Evolutionary conservation across 768 basidiomycete species (phyloP).

Genomic region (Lactarius sanguifluus): DNA sequence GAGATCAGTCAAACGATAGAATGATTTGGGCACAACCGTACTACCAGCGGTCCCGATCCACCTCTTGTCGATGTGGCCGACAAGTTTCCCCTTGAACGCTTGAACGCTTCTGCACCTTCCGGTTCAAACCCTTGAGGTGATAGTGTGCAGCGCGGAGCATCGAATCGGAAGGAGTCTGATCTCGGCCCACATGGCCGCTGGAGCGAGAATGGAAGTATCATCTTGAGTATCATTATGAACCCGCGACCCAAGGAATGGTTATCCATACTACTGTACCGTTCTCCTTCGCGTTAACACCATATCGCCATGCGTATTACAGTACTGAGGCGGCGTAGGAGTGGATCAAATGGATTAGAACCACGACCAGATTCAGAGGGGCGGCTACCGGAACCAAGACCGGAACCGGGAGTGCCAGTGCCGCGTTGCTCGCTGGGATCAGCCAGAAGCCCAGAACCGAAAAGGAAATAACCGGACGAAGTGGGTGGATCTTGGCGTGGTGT

Average conservation of each 20-base stretch:
- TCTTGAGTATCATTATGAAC: neutral
- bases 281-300: neutral
- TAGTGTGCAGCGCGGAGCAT: neutral
- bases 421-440: neutral
- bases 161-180: neutral
- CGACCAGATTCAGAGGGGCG: neutral
- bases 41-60: constrained; percentile 79
- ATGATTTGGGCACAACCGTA: constrained; percentile 34
- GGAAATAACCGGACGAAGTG: neutral
- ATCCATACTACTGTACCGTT: neutral
- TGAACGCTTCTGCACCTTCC: constrained; percentile 33
- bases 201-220: neutral
- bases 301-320: neutral
- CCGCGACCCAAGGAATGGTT: neutral
- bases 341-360: neutral
- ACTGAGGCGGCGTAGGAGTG: neutral
- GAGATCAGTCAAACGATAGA: constrained; percentile 11
- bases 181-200: neutral
- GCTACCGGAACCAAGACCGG: neutral
- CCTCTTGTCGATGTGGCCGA: constrained; percentile 61
- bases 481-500: neutral
- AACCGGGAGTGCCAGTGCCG: no score
- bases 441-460: neutral
- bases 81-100: constrained; percentile 45
- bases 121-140: neutral